Percentiles rank a stretch among this genome's conserved stretches.
These are phyloP conservation scores for Aspergillus pseudoterreus DNA, from an alignment of 2,329 filamentous ascomycete genomes.

Conservation along the genomic window DNA sequence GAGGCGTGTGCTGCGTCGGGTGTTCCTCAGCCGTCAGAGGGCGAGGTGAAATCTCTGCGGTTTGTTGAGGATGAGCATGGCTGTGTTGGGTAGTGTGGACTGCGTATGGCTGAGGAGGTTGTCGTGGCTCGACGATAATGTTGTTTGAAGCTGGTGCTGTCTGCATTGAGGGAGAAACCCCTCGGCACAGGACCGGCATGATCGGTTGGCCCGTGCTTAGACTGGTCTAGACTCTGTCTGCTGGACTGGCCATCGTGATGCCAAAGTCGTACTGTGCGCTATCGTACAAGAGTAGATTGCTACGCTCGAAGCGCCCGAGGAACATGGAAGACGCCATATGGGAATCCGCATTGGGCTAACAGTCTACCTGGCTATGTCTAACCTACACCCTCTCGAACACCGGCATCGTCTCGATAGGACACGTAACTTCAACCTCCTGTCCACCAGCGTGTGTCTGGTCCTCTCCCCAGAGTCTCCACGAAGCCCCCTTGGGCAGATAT, in stretches of 20 bases:
- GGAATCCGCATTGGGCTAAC: no score
- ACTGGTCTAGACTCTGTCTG: background rate
- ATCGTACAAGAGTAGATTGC: no score
- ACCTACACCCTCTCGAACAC: conserved; percentile 35
- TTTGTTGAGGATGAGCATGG: no score
- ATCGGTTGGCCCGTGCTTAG: background rate
- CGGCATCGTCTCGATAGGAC: conserved; percentile 47
- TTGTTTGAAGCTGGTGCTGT: background rate
- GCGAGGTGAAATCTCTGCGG: no score
- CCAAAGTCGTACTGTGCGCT: no score
- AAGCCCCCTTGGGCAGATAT: conserved; percentile 51
- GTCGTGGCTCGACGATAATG: background rate
- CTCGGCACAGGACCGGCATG: no score
- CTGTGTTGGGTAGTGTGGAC: background rate
- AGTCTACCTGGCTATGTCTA: background rate
- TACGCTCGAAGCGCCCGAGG: no score
- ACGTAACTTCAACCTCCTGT: conserved; percentile 37
- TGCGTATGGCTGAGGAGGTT: background rate
- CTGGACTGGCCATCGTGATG: background rate
- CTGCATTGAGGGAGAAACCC: background rate
- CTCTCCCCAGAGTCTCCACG: conserved; percentile 43
- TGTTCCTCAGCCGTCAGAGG: background rate
- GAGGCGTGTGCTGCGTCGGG: background rate
- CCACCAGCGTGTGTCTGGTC: conserved; percentile 37
- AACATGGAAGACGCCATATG: no score